Evolutionary conservation across 2,329 filamentous ascomycete species (phyloP), one percentile per base, ranked within the genome.

Genomic region (Alternaria tenuissima): DNA sequence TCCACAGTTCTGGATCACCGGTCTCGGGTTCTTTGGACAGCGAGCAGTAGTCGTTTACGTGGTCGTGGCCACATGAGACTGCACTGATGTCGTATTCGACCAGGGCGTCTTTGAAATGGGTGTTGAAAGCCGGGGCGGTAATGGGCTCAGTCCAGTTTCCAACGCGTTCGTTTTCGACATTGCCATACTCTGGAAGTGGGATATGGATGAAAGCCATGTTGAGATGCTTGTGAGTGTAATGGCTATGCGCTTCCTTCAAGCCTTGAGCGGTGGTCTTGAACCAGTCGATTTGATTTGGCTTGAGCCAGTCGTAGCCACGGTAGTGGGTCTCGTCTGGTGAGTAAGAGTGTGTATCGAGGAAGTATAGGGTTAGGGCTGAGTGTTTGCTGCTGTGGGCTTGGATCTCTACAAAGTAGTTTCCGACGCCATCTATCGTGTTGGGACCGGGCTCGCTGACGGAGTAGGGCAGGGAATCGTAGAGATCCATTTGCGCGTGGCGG

Each of bases 191-290:
- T 0, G 95, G 94, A 3, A 99, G 82, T 0, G 95, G 95, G 57
- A 99, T 99, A 76, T 99, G 95, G 64, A 99, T 96, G 76, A 99
- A 99, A 0, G 95, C 93, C 78, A 98, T 87, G 75, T 99, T 91
- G 86, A 99, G 92, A 76, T 98, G 95, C 52, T 93, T 91, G 73
- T 95, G 92, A 0, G 91, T 92, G 79, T 97, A 99, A 70, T 93
- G 89, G 63, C 87, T 86, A 76, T 97, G 94, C 61, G 88, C 87
- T 14, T 78, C 76, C 71, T 89, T 88, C 47, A 97, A 81, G 12
- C 87, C 81, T 58, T 89, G 83, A 0, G 92, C 89, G 1, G 92
- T 96, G 64, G 87, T 86, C 67, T 88, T 89, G 83, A 99, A 99
- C 95, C 95, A 99, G 57, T 92, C 88, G 60, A 97, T 97, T 79